These are phyloP conservation scores for Arabidopsis arenosa DNA, from an alignment of 345 rosid genomes.

Conservation along the genomic window DNA sequence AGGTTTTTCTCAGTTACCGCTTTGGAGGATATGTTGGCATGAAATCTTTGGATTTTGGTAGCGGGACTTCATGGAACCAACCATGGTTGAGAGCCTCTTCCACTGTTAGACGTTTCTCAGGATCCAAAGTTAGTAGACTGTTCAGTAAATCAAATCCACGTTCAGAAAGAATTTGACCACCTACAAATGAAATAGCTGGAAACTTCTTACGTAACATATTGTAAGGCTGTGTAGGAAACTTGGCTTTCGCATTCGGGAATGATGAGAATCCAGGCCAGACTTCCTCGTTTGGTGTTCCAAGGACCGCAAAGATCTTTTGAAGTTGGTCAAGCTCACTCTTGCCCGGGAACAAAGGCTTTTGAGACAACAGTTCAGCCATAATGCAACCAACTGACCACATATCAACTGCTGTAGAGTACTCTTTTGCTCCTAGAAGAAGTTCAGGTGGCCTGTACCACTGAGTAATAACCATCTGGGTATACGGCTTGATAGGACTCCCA, in stretches of 20 bases:
- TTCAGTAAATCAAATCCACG: conserved; percentile 80
- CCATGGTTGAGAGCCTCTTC: conserved; percentile 78
- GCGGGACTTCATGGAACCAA: conserved; percentile 86
- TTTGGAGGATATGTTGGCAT: conserved; percentile 77
- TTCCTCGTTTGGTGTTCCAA: conserved; percentile 79
- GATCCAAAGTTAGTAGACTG: conserved; percentile 69
- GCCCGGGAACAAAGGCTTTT: conserved; percentile 75
- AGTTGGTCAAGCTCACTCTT: conserved; percentile 75
- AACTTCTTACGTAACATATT: conserved; percentile 79
- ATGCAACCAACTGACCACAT: conserved; percentile 98
- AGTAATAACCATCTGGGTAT: conserved; percentile 78
- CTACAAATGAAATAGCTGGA: conserved; percentile 76
- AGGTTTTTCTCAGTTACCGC: conserved; percentile 37
- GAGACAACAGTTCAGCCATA: conserved; percentile 85
- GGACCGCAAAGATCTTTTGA: conserved; percentile 68
- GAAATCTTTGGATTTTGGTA: conserved; percentile 71
- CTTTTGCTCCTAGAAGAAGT: conserved; percentile 75
- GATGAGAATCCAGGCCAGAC: conserved; percentile 77
- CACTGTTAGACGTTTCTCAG: conserved; percentile 78
- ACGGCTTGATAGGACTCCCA: conserved; percentile 85
- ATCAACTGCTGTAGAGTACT: conserved; percentile 85
- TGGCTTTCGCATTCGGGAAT: conserved; percentile 72
- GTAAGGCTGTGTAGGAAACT: conserved; percentile 63
- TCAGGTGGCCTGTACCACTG: conserved; percentile 93
- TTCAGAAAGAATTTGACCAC: conserved; percentile 77